phyloP scores from a whole-genome alignment of 2,329 filamentous ascomycete species.

The Westerdykella aurantiaca region DNA sequence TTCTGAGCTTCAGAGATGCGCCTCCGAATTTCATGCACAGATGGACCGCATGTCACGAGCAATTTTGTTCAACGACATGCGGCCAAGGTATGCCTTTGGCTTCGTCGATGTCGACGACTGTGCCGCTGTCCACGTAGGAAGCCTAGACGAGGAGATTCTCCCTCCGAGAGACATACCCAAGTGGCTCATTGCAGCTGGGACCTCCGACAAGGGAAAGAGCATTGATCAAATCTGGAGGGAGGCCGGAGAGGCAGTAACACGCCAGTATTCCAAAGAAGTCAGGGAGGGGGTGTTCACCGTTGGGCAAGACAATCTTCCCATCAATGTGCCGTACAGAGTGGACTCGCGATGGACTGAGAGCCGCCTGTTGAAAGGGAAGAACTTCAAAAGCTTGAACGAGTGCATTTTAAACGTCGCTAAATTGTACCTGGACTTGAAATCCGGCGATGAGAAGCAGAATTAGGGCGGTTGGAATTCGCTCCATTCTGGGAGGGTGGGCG shows the following conservation, averaged over 20 bases:
- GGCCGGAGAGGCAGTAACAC: conserved; percentile 18
- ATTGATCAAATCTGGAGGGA: conserved; percentile 19
- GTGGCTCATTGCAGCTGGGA: conserved; percentile 26
- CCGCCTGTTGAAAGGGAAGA: conserved; percentile 15
- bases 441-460: conserved; percentile 1
- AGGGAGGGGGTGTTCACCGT: conserved; percentile 16
- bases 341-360: conserved; percentile 23
- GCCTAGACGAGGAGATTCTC: conserved; percentile 17
- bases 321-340: conserved; percentile 31
- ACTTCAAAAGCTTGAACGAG: conserved; percentile 17
- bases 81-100: conserved; percentile 29
- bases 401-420: conserved; percentile 23
- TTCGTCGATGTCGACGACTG: conserved; percentile 32
- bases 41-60: conserved; percentile 32
- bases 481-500: neutral
- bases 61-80: conserved; percentile 25
- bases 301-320: conserved; percentile 19
- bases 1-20: conserved; percentile 22
- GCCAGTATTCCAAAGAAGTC: conserved; percentile 13
- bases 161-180: conserved; percentile 15
- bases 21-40: conserved; percentile 11
- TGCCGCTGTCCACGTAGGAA: conserved; percentile 27
- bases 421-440: conserved; percentile 21
- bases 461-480: neutral
- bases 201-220: conserved; percentile 14